Conservation (phyloP, 2,329 filamentous ascomycete species). For the Hypoxylon sp. region DNA sequence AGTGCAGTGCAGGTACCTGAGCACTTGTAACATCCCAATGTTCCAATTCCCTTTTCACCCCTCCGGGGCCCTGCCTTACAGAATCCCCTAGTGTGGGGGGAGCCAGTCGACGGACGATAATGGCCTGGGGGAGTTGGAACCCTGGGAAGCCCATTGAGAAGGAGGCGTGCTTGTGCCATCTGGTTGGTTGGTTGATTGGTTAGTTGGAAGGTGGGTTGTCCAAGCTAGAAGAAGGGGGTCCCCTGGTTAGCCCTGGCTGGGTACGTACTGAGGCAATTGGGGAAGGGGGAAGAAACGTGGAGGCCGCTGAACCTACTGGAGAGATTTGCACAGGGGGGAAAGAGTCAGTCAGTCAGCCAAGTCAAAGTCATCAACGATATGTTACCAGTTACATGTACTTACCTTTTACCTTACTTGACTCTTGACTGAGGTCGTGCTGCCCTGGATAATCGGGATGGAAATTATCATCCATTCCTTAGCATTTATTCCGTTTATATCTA, state of each 20-base stretch:
- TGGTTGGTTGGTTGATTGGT: slow-evolving; percentile 30
- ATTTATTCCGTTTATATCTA: slow-evolving; percentile 26
- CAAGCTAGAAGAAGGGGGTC: slow-evolving; percentile 17
- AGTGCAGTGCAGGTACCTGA: slow-evolving; percentile 38
- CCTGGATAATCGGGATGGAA: slow-evolving; percentile 10
- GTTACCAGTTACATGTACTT: too few species aligned
- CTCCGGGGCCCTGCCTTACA: slow-evolving; percentile 39
- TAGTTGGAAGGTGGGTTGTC: slow-evolving; percentile 22
- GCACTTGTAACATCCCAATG: slow-evolving; percentile 37
- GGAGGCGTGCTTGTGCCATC: slow-evolving; percentile 26
- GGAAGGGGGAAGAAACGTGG: slow-evolving; percentile 36
- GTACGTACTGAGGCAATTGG: slow-evolving; percentile 29
- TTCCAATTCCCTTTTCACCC: slow-evolving; percentile 32
- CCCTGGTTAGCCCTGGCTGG: slow-evolving; percentile 3
- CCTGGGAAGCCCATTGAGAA: slow-evolving; percentile 32
- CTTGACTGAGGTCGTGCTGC: too few species aligned
- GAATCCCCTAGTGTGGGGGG: slow-evolving; percentile 43
- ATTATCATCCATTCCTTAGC: slow-evolving; percentile 10
- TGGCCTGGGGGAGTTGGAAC: slow-evolving; percentile 42
- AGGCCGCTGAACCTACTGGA: slow-evolving; percentile 37
- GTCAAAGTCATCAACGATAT: too few species aligned
- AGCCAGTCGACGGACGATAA: slow-evolving; percentile 35
- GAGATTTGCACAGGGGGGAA: slow-evolving; percentile 34
- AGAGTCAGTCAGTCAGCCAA: too few species aligned
- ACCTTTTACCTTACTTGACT: too few species aligned